Base-by-base conservation (phyloP, 495 filamentous ascomycete genomes). In the Polyplosphaeria fusca region DNA sequence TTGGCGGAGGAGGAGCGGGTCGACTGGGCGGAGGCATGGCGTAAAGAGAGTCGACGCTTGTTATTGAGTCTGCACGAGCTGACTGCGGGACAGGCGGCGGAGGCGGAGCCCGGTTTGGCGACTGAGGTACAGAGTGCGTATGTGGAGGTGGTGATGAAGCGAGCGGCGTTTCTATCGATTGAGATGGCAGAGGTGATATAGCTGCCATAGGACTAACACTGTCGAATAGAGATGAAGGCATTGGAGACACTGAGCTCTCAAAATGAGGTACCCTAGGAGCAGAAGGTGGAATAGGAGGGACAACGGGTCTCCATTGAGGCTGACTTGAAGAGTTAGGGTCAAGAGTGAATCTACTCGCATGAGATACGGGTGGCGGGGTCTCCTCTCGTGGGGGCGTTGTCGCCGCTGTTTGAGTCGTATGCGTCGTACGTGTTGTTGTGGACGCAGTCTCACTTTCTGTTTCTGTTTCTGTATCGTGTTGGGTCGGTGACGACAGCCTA, bases 291-390 rank as follows among this genome's bases (percentile, higher is more conserved):
- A 32, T 20, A 46, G 42, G 42, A 24, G 42, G n/a, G 16, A 24
- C 42, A 22, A 46, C 42, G 7, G 42, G 42, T 24, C n/a, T 3
- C 42, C 42, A 46, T 12, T 25, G 42, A 46, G 42, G 42, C 11
- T 23, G 16, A 9, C 7, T 19, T 5, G 42, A 46, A 22, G 42
- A 46, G n/a, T 7, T 20, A 13, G 11, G 13, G n/a, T 46, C 42
- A 14, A 46, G 22, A 7, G 42, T 46, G n/a, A 22, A 46, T 25
- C 42, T 3, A n/a, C 42, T 46, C 3, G 42, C 23, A 9, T 35
- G 30, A 14, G 30, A 35, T 14, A 35, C 30, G 7, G 30, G 7
- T 14, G 30, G 30, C 7, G 30, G 39, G 20, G 11, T 42, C 9
- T 7, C 19, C 18, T 42, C 39, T 20, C 9, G 9, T 42, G 39